Conservation (phyloP, 208 protist genomes). For the Acanthamoeba triangularis region DNA sequence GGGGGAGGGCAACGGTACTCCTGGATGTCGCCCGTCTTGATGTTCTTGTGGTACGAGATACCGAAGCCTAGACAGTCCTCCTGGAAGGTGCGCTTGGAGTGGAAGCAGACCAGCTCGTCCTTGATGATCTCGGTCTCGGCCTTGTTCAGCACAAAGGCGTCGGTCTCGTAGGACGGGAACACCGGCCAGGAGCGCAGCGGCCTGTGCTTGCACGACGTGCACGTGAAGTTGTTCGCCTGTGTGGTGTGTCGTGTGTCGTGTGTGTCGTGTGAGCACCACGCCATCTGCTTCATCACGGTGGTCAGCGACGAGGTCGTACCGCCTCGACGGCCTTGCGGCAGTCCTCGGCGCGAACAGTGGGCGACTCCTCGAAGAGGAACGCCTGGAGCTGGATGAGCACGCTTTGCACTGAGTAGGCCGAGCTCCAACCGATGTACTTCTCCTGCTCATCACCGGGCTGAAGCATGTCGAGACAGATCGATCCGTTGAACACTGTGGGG, state of each 20-base stretch:
- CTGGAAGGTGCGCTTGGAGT: constrained; percentile 70
- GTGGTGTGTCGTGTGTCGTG: neutral
- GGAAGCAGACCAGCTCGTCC: constrained; percentile 74
- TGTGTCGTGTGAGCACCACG: neutral
- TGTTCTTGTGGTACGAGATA: constrained; percentile 68
- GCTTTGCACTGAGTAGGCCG: constrained; percentile 67
- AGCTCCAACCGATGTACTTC: constrained; percentile 74
- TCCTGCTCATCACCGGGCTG: constrained; percentile 74
- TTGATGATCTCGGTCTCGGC: constrained; percentile 67
- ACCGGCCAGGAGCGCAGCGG: constrained; percentile 73
- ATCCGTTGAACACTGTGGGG: constrained; percentile 34
- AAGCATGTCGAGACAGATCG: constrained; percentile 69
- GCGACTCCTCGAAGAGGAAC: constrained; percentile 74
- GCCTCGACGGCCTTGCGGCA: constrained; percentile 71
- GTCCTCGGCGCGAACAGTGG: constrained; percentile 45
- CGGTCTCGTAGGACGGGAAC: constrained; percentile 53
- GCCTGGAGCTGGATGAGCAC: constrained; percentile 71
- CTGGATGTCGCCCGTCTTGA: constrained; percentile 74
- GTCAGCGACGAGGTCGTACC: neutral
- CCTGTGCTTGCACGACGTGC: constrained; percentile 55
- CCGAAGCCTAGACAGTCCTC: constrained; percentile 74
- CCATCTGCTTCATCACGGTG: too few relatives aligned
- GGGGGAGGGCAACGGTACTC: neutral
- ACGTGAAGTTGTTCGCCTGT: constrained; percentile 74
- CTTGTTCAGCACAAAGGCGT: constrained; percentile 55